A percentile compares a stretch with the other conserved stretches of the same genome.
These are phyloP conservation scores for Septoria linicola DNA, from an alignment of 2,329 filamentous ascomycete genomes.

Conservation along the genomic window DNA sequence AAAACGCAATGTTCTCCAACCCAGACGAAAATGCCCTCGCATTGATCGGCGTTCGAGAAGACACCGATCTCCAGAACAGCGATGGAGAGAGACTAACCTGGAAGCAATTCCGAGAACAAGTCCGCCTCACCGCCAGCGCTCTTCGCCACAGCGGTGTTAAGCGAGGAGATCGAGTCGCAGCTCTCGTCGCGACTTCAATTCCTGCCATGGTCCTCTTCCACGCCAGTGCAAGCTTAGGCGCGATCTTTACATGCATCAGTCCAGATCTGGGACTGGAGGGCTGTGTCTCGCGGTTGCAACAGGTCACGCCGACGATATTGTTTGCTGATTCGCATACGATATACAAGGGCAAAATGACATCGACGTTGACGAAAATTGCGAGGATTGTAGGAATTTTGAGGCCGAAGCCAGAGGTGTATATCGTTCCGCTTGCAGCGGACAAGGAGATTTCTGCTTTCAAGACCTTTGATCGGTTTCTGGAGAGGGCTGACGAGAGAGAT, in stretches of 20 bases:
- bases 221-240: slow-evolving; percentile 43
- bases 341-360: slow-evolving; percentile 42
- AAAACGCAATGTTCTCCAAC: slow-evolving; percentile 43
- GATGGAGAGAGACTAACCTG: slow-evolving; percentile 43
- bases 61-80: slow-evolving; percentile 32
- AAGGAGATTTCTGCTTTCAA: slow-evolving; percentile 26
- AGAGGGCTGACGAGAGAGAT: slow-evolving; percentile 33
- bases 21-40: slow-evolving; percentile 39
- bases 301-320: slow-evolving; percentile 43
- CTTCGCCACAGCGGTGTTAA: slow-evolving; percentile 41
- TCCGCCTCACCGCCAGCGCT: slow-evolving; percentile 41
- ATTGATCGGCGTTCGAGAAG: slow-evolving; percentile 44
- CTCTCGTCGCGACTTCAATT: slow-evolving; percentile 46
- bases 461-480: slow-evolving; percentile 37
- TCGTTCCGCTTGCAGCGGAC: slow-evolving; percentile 31
- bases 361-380: slow-evolving; percentile 37
- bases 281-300: slow-evolving; percentile 42
- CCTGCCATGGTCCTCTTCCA: slow-evolving; percentile 46
- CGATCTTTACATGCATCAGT: slow-evolving; percentile 47
- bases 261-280: slow-evolving; percentile 44
- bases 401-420: slow-evolving; percentile 31
- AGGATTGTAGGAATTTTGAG: slow-evolving; percentile 36
- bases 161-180: slow-evolving; percentile 49
- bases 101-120: slow-evolving; percentile 41
- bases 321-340: slow-evolving; percentile 45